Percentiles rank a stretch among this genome's conserved stretches.
Evolutionary conservation across 2,329 filamentous ascomycete genomes (phyloP).

Genomic region (Aaosphaeria pasadenensis): DNA sequence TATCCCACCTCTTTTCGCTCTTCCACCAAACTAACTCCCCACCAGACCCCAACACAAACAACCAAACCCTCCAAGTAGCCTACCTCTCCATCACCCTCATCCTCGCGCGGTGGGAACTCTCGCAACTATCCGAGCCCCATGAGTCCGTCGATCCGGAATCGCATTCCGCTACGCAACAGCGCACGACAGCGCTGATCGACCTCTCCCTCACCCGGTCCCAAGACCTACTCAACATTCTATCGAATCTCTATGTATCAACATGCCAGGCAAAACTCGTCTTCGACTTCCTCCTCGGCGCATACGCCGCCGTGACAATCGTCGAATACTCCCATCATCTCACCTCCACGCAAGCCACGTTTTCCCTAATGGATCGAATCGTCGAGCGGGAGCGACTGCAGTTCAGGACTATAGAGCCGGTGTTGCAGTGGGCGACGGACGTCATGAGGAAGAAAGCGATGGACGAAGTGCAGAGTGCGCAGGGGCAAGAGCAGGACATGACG

Average conservation of each 20-base stretch:
- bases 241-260: background rate
- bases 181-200: background rate
- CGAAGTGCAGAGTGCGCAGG: background rate
- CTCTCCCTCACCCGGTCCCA: background rate
- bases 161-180: background rate
- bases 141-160: background rate
- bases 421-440: background rate
- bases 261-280: background rate
- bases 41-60: background rate
- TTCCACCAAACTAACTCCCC: no score
- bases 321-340: background rate
- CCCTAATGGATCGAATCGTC: background rate
- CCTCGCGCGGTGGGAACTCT: background rate
- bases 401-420: background rate
- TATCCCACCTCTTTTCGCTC: background rate
- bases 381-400: background rate
- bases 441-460: background rate
- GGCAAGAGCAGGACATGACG: no score
- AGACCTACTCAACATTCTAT: background rate
- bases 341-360: background rate
- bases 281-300: background rate
- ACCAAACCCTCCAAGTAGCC: background rate
- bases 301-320: background rate
- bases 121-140: background rate
- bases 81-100: background rate